These are phyloP conservation scores for Leavenworthia alabamica DNA, from an alignment of 345 rosid species.

Conservation along the genomic window DNA sequence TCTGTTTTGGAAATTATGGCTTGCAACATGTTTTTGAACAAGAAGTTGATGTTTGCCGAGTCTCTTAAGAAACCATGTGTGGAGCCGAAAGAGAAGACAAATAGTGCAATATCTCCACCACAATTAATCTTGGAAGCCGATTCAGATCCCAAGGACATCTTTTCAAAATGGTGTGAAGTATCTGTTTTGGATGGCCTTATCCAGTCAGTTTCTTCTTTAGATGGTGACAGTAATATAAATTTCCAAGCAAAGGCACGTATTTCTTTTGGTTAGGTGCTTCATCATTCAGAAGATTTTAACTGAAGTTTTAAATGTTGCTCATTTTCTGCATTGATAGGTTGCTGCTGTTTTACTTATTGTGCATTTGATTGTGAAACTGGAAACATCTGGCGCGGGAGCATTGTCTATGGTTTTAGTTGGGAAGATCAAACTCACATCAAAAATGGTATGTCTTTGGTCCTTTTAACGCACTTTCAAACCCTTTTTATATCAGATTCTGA, in stretches of 20 bases:
- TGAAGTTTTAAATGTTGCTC: background rate
- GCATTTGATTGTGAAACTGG: conserved; percentile 62
- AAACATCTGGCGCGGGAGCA: conserved; percentile 52
- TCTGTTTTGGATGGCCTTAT: conserved; percentile 50
- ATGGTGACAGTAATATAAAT: conserved; percentile 43
- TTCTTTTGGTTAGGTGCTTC: conserved; percentile 5
- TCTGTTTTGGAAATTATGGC: conserved; percentile 76
- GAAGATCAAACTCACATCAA: conserved; percentile 42
- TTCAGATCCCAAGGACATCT: conserved; percentile 39
- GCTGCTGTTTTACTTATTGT: conserved; percentile 59
- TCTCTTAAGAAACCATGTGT: conserved; percentile 35
- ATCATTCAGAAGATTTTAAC: too few relatives aligned
- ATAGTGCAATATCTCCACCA: conserved; percentile 27
- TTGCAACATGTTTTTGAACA: conserved; percentile 64
- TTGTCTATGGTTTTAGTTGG: conserved; percentile 57
- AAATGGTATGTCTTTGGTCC: conserved; percentile 39
- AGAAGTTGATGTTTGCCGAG: conserved; percentile 59
- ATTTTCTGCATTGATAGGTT: conserved; percentile 43
- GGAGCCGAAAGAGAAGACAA: conserved; percentile 30
- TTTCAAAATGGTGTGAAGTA: conserved; percentile 55
- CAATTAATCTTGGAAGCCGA: conserved; percentile 29
- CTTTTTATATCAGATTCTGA: conserved; percentile 15
- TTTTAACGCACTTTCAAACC: background rate
- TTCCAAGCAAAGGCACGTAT: conserved; percentile 37
- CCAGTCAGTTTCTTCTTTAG: conserved; percentile 49